Evolutionary conservation across 352 stramenopile species (phyloP).

Genomic region (Globisporangium heterothallicum): DNA sequence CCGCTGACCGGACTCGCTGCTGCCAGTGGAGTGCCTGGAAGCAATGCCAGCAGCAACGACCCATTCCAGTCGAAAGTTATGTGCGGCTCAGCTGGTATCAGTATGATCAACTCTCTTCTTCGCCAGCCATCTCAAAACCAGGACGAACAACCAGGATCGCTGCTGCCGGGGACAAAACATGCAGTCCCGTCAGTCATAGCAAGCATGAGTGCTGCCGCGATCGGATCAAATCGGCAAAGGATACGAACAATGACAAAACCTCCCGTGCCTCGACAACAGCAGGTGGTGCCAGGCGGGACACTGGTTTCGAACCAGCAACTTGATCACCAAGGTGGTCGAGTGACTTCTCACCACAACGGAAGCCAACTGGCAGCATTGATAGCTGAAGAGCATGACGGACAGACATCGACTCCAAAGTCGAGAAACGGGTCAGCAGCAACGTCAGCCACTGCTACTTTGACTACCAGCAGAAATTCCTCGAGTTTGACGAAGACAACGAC

Average conservation of each 20-base stretch:
- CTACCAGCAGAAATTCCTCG: too few relatives aligned
- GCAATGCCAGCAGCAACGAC: background rate
- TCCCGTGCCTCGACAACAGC: slow-evolving; percentile 40
- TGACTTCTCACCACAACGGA: background rate
- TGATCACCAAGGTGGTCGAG: background rate
- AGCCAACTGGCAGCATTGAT: background rate
- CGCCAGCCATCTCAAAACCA: slow-evolving; percentile 25
- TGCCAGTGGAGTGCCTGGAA: background rate
- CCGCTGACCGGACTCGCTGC: too few relatives aligned
- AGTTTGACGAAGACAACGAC: too few relatives aligned
- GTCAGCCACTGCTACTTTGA: too few relatives aligned
- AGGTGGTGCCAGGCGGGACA: background rate
- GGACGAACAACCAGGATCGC: slow-evolving; percentile 5
- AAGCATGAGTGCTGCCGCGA: slow-evolving; percentile 11
- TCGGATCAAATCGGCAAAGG: slow-evolving; percentile 46
- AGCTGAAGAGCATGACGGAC: background rate
- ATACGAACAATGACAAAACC: slow-evolving; percentile 49
- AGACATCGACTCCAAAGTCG: too few relatives aligned
- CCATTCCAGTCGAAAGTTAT: slow-evolving; percentile 13
- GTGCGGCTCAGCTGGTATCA: slow-evolving; percentile 30
- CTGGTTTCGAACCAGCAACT: slow-evolving; percentile 13
- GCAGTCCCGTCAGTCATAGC: background rate
- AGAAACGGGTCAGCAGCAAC: too few relatives aligned
- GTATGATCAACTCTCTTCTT: slow-evolving; percentile 39
- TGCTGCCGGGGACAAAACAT: too few relatives aligned